These are phyloP conservation scores for Fusarium tricinctum DNA, from an alignment of 2,329 filamentous ascomycete genomes.

Conservation along the genomic window DNA sequence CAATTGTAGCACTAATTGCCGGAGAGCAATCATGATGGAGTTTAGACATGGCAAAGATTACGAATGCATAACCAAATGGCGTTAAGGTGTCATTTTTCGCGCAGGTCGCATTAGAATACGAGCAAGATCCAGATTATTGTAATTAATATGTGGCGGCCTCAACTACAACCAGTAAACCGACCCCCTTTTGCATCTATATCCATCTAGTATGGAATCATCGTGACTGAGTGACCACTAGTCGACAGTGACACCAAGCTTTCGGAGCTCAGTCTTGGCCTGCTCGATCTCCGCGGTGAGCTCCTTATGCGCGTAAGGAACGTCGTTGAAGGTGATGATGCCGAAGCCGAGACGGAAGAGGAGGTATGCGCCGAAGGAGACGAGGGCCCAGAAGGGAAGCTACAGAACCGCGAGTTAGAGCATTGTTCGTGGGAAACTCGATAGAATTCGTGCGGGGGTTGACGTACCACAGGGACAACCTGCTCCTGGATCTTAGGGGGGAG, in stretches of 20 bases:
- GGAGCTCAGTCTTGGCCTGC: constrained; percentile 79
- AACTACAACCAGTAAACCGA: constrained; percentile 5
- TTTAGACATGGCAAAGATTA: constrained; percentile 11
- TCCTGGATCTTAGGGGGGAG: constrained; percentile 82
- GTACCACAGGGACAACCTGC: constrained; percentile 89
- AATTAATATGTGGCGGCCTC: constrained; percentile 41
- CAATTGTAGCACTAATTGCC: constrained; percentile 71
- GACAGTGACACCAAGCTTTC: constrained; percentile 80
- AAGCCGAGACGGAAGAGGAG: constrained; percentile 92
- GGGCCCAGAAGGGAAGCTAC: constrained; percentile 91
- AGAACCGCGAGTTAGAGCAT: not conserved
- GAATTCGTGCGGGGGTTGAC: constrained; percentile 53
- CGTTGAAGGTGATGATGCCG: constrained; percentile 96
- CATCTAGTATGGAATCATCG: constrained; percentile 29
- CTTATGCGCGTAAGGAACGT: constrained; percentile 89
- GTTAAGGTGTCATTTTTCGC: constrained; percentile 1
- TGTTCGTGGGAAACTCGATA: not conserved
- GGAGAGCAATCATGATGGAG: constrained; percentile 55
- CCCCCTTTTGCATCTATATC: constrained; percentile 40
- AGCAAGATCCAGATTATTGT: constrained; percentile 34
- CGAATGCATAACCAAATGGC: constrained; percentile 2
- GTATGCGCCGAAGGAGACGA: constrained; percentile 92
- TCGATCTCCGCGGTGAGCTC: constrained; percentile 91
- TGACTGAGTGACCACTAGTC: constrained; percentile 65
- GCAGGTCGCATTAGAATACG: constrained; percentile 26